Evolutionary conservation across 2,329 filamentous ascomycete species (phyloP).

Genomic region (Exophiala alcalophila): DNA sequence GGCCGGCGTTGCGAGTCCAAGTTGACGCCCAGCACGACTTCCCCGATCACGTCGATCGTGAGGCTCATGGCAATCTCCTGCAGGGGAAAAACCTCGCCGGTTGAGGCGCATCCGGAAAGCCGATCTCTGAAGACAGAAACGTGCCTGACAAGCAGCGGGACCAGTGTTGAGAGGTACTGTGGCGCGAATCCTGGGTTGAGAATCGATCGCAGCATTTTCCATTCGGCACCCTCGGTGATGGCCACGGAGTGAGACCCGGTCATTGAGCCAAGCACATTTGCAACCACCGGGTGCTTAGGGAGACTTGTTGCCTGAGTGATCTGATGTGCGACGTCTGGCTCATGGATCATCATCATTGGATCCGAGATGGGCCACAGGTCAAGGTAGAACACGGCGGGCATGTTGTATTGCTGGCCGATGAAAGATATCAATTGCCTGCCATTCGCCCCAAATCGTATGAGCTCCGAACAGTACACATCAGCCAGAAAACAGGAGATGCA

Average conservation of each 20-base stretch:
- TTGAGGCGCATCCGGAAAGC: conserved; percentile 28
- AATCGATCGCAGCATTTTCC: conserved; percentile 37
- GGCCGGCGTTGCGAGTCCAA: conserved; percentile 13
- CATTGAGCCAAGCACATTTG: conserved; percentile 32
- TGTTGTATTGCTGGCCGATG: conserved; percentile 14
- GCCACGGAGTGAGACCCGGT: conserved; percentile 35
- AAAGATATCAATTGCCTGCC: background rate
- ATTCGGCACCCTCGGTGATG: conserved; percentile 38
- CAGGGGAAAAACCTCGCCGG: conserved; percentile 39
- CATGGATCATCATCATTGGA: conserved; percentile 37
- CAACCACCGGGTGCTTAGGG: conserved; percentile 35
- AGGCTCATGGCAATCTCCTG: conserved; percentile 38
- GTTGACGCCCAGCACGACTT: conserved; percentile 35
- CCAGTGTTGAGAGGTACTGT: conserved; percentile 37
- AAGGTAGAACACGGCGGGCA: conserved; percentile 34
- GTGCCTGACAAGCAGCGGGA: conserved; percentile 29
- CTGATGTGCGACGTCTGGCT: conserved; percentile 40
- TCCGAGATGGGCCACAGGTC: conserved; percentile 40
- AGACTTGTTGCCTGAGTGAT: conserved; percentile 39
- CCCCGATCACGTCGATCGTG: conserved; percentile 41
- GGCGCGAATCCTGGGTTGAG: conserved; percentile 42
- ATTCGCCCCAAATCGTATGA: background rate
- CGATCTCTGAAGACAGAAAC: conserved; percentile 13
- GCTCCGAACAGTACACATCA: background rate
- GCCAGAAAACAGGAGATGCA: too few relatives aligned